Evolutionary conservation across 129 eudicot genomes (phyloP).

Genomic region (Pittosporum tobira): DNA sequence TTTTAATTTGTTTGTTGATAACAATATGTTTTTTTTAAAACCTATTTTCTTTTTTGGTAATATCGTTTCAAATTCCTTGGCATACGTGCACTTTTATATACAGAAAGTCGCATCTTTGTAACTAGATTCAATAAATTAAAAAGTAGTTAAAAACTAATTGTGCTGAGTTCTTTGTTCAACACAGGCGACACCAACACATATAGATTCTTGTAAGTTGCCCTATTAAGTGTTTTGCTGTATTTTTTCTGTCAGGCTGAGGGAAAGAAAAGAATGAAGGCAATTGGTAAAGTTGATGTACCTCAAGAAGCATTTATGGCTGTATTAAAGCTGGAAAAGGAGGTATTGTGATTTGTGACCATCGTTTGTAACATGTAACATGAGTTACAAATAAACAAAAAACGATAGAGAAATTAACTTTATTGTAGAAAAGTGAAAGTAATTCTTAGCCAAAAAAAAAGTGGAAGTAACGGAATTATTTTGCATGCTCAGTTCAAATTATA

Average conservation of each 20-base stretch:
- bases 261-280: constrained; percentile 95
- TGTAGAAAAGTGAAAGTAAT: too few species aligned
- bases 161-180: too few species aligned
- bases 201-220: neutral
- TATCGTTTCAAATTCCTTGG: too few species aligned
- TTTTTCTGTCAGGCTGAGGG: constrained; percentile 66
- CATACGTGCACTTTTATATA: neutral
- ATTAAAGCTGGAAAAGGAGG: constrained; percentile 91
- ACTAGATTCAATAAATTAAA: too few species aligned
- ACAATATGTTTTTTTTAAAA: neutral
- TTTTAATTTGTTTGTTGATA: neutral
- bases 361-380: neutral
- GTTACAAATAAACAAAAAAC: neutral
- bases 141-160: too few species aligned
- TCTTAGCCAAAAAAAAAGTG: too few species aligned
- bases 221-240: neutral
- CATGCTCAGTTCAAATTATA: too few species aligned
- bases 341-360: constrained; percentile 27
- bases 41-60: too few species aligned
- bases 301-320: constrained; percentile 99
- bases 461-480: too few species aligned
- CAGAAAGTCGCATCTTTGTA: too few species aligned
- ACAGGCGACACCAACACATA: neutral
- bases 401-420: too few species aligned
- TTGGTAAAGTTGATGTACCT: constrained; percentile 90